Base-by-base conservation (phyloP, 1,284 basidiomycete genomes). In the Chalciporus sp. region DNA sequence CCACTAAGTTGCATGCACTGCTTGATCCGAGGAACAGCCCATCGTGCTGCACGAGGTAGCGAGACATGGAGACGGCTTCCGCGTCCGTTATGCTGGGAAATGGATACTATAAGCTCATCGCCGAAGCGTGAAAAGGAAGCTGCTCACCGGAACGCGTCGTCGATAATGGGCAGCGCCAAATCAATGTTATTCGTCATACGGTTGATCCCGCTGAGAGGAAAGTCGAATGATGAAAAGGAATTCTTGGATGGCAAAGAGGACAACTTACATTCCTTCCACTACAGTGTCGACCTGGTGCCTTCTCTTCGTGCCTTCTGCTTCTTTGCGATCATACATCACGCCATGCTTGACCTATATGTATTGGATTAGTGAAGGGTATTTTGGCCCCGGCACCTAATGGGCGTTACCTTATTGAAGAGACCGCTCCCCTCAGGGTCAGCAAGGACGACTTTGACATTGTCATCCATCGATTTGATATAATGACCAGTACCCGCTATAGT, bases 11-110 rank as follows among this genome's bases (percentile, higher is more conserved):
- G 67, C 95, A 97, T 0, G 97, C 96, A 61, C 93, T 95, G 53
- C 94, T 97, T 0, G 94, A 98, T 5, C 97, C 97, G 20, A 99
- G 78, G 74, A 98, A 98, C 10, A 99, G 76, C 0, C 96, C 97
- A 61, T 99, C 97, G 54, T 93, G 77, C 46, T 86, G 75, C 3
- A 95, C 92, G 14, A 97, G 80, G 68, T 94, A 92, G 10, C 94
- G 85, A 0, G 94, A 90, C 94, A 97, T 96, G 16, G 88, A 84
- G 29, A 96, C 92, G 0, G 94, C 94, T 72, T 97, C 95, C 2
- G 80, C 85, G 61, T 97, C 95, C 1, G 90, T 87, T 66, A 96
- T 84, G 52, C 94, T 95, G 19, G 16, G 7, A 41, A 35, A 27
- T 6, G 33, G 33, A n/a, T 7, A 33, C 10, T 41, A n/a, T 52